A percentile compares a stretch with the other conserved stretches of the same genome.
These are phyloP conservation scores for Pueraria montana DNA, from an alignment of 306 rosid species.

Conservation along the genomic window DNA sequence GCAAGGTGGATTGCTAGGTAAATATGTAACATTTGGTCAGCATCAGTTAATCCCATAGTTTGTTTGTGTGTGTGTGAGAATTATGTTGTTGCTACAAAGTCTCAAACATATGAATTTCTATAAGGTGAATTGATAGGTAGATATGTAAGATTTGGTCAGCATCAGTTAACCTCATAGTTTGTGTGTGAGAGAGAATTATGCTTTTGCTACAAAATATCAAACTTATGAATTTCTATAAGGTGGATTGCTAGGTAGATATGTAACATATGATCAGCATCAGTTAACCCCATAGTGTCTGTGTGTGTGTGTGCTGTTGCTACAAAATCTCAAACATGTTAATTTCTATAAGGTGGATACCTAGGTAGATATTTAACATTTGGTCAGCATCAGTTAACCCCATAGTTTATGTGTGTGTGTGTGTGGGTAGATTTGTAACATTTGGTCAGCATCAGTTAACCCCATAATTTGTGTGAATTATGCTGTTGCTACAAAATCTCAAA, in stretches of 20 bases:
- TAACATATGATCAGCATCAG: not conserved
- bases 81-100: not conserved
- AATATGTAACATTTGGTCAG: not conserved
- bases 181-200: too few relatives aligned
- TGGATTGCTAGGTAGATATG: not conserved
- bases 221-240: not conserved
- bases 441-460: too few relatives aligned
- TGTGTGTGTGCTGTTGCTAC: not conserved
- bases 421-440: too few relatives aligned
- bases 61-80: too few relatives aligned
- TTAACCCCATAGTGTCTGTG: not conserved
- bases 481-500: too few relatives aligned
- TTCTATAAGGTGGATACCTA: not conserved
- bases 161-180: too few relatives aligned
- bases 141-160: not conserved
- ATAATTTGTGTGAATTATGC: too few relatives aligned
- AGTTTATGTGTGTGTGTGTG: too few relatives aligned
- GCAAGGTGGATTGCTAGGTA: not conserved
- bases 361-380: not conserved
- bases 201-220: too few relatives aligned
- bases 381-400: not conserved
- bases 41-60: not conserved
- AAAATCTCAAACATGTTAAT: constrained; percentile 3
- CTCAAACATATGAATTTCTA: not conserved
- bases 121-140: not conserved